A percentile compares a stretch with the other conserved stretches of the same genome.
Conservation (phyloP, 805 yeast genomes). For the Metschnikowia rubicola region DNA sequence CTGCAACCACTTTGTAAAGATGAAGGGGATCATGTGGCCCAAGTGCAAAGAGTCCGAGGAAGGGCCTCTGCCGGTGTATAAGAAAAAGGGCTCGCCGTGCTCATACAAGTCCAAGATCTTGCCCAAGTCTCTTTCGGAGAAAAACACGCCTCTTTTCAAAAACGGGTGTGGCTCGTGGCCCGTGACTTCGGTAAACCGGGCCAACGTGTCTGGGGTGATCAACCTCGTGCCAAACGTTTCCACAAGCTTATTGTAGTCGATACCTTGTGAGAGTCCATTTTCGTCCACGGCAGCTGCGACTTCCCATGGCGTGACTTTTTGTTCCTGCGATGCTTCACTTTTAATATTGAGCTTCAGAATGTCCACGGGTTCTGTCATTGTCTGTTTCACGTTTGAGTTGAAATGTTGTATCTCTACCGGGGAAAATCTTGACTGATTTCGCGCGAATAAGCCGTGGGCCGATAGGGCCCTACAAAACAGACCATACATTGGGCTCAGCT, state of each 20-base stretch:
- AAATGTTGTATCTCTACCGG: not conserved
- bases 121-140: constrained; percentile 81
- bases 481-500: too few relatives aligned
- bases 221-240: constrained; percentile 81
- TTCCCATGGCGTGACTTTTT: constrained; percentile 87
- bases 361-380: constrained; percentile 16
- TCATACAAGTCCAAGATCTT: constrained; percentile 85
- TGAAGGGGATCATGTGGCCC: constrained; percentile 95
- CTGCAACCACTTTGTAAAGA: constrained; percentile 96
- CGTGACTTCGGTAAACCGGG: constrained; percentile 73
- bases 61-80: constrained; percentile 98
- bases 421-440: constrained; percentile 1
- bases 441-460: not conserved
- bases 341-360: constrained; percentile 17
- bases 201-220: constrained; percentile 66
- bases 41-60: constrained; percentile 91
- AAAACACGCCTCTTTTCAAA: constrained; percentile 86
- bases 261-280: constrained; percentile 76
- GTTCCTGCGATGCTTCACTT: constrained; percentile 24
- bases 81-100: constrained; percentile 90
- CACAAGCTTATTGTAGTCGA: constrained; percentile 87
- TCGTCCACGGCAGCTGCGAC: constrained; percentile 98
- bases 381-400: not conserved
- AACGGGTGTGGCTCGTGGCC: constrained; percentile 91
- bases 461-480: too few relatives aligned